Evolutionary conservation across 2,329 filamentous ascomycete genomes (phyloP).

Genomic region (Acephala macrosclerotiorum): DNA sequence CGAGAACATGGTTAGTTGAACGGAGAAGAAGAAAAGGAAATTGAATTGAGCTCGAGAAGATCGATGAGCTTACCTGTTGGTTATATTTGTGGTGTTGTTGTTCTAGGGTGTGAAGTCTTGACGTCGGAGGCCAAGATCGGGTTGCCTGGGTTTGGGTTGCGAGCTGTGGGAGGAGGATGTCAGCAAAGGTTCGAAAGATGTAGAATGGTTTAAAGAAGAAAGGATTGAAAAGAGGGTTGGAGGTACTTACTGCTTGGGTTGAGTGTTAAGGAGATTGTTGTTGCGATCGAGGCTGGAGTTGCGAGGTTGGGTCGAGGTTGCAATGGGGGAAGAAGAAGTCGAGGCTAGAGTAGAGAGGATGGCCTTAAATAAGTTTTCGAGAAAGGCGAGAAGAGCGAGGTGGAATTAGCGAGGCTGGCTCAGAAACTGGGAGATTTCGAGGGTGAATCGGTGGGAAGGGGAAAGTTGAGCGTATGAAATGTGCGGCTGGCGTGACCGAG

Average conservation of each 20-base stretch:
- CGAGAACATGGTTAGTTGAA: background rate
- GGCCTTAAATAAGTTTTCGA: slow-evolving; percentile 22
- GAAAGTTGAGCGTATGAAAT: background rate
- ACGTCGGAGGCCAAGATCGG: slow-evolving; percentile 1
- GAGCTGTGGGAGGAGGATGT: background rate
- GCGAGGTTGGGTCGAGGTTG: slow-evolving; percentile 16
- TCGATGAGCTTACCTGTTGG: background rate
- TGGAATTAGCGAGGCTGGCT: slow-evolving; percentile 17
- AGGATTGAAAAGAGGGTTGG: background rate
- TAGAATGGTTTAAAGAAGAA: background rate
- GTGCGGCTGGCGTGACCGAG: background rate
- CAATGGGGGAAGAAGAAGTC: slow-evolving; percentile 10
- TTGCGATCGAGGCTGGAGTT: slow-evolving; percentile 12
- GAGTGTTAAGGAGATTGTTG: background rate
- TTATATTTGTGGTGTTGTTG: background rate
- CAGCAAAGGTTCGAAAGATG: slow-evolving; percentile 9
- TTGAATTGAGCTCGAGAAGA: no score
- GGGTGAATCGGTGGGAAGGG: background rate
- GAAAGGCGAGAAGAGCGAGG: background rate
- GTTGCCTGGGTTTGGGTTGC: background rate
- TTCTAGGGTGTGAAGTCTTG: background rate
- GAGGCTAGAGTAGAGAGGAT: slow-evolving; percentile 4
- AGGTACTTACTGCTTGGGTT: background rate
- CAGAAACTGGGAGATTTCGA: slow-evolving; percentile 11
- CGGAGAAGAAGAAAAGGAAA: background rate